Base-by-base conservation (phyloP, 306 rosid species). In the Coriaria nepalensis region DNA sequence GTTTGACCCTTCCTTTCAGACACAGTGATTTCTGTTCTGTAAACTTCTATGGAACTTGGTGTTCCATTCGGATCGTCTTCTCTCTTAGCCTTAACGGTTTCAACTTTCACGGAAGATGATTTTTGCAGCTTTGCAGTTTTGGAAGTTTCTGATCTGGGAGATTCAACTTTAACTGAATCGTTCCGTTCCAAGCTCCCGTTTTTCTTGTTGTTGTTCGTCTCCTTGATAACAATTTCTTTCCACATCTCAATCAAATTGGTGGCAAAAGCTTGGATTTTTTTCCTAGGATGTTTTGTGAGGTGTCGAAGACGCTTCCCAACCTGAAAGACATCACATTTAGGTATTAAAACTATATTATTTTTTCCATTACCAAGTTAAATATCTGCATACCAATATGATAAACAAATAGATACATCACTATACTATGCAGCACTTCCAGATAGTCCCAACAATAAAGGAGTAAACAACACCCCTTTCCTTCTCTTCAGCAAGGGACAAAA, bases 281-380 rank as follows among this genome's bases (percentile, higher is more conserved):
- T 73, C 53, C 68, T 73, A 5, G 93, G 93, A 72, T 92, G 98
- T 15, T 82, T 92, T 2, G 88, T 85, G 46, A 92, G 87, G 55
- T 62, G 72, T 51, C 84, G 76, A 32, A 92, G 93, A 44, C 66
- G 93, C 68, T 82, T 92, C 6, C 98, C 98, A 40, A 92, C 98
- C 96, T 92, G 73, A 50, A 65, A 57, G 40, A 12, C 33, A 48
- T 11, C 29, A 20, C 29, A 20, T 20, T 20, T 20, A 20, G 29
- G 29, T 1, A 20, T 20, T 20, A 20, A 20, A 20, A 20, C 29
- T 20, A 20, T 3, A 20, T 20, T 20, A 20, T 20, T 20, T 20
- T 20, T 20, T 20, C 29, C 29, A 20, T 20, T 20, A 20, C 29
- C 29, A 20, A 20, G 29, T 20, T 20, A 20, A 20, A 20, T 20